Base-by-base conservation (phyloP, 192 early-diverging fungal genomes). In the Coemansia sp. region DNA sequence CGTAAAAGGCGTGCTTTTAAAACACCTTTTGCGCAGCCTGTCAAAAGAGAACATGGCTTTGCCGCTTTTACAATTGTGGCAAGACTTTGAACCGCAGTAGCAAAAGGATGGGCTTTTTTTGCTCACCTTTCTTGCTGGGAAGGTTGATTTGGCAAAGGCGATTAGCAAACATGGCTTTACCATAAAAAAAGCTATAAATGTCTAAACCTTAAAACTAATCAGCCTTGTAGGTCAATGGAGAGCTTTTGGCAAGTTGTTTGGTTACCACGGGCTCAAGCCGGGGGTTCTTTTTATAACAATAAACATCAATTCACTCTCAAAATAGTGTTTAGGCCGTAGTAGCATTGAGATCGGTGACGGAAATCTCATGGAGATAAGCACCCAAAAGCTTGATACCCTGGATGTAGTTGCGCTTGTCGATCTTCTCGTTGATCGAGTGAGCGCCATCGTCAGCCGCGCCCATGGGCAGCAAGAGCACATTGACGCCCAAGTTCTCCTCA, bases 391-490 rank as follows among this genome's bases (percentile, higher is more conserved):
- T 98, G 87, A 94, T 99, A 63, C 97, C 97, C 76, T 93, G 85
- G 67, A 98, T 91, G 82, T 95, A 98, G 88, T 97, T 99, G 76
- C 86, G 89, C 59, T 86, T 87, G 84, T 97, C 94, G 67, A 99
- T 79, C 85, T 97, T 98, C 85, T 99, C 97, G 86, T 98, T 97
- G 85, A 94, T 97, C 15, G 94, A 95, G 87, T 99, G 97, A 16
- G 96, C 97, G 71, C 97, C 97, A 67, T 96, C 95, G 82, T 95
- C 95, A 71, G 88, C 85, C 24, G 93, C 88, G 63, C 96, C 97
- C 95, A 99, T 97, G 38, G 97, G 97, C 72, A 99, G 86, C 73
- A 99, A 88, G 62, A 99, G 82, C 24, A 96, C 94, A 74, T 91
- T 95, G 86, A 92, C 93, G 65, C 92, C 82, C 22, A 99, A 85